These are phyloP conservation scores for Mycena sp. DNA, from an alignment of 1,284 basidiomycete genomes.

Conservation along the genomic window DNA sequence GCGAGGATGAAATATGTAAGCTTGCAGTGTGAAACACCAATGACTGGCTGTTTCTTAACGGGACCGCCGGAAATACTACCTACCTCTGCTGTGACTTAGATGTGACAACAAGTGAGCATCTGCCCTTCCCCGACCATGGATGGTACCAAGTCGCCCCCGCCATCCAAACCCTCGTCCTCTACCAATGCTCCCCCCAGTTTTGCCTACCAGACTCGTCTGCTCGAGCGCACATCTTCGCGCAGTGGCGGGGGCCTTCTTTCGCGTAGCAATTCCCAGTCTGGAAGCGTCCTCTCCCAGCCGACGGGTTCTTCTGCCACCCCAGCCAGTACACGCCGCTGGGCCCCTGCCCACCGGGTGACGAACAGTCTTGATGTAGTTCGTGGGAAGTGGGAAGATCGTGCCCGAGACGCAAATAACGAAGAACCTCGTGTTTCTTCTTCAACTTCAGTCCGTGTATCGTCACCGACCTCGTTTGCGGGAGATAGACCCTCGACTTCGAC, in stretches of 20 bases:
- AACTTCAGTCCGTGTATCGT: slow-evolving; percentile 21
- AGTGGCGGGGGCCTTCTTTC: slow-evolving; percentile 59
- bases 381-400: slow-evolving; percentile 78
- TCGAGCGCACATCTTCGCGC: slow-evolving; percentile 75
- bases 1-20: too few relatives aligned
- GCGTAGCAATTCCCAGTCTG: slow-evolving; percentile 67
- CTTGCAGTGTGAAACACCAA: too few relatives aligned
- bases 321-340: slow-evolving; percentile 67
- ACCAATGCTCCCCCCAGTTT: slow-evolving; percentile 52
- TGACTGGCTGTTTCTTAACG: too few relatives aligned
- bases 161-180: slow-evolving; percentile 7
- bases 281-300: slow-evolving; percentile 48
- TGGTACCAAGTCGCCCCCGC: not conserved
- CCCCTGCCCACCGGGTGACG: slow-evolving; percentile 71
- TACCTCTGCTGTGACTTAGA: too few relatives aligned
- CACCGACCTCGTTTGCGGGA: slow-evolving; percentile 26
- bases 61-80: too few relatives aligned
- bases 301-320: slow-evolving; percentile 52
- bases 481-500: too few relatives aligned
- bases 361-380: slow-evolving; percentile 76
- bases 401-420: slow-evolving; percentile 51
- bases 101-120: not conserved
- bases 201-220: slow-evolving; percentile 81
- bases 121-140: slow-evolving; percentile 3
- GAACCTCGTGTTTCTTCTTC: slow-evolving; percentile 21